These are phyloP conservation scores for Xerocomellus amylosporus DNA, from an alignment of 768 basidiomycete species.

Conservation along the genomic window DNA sequence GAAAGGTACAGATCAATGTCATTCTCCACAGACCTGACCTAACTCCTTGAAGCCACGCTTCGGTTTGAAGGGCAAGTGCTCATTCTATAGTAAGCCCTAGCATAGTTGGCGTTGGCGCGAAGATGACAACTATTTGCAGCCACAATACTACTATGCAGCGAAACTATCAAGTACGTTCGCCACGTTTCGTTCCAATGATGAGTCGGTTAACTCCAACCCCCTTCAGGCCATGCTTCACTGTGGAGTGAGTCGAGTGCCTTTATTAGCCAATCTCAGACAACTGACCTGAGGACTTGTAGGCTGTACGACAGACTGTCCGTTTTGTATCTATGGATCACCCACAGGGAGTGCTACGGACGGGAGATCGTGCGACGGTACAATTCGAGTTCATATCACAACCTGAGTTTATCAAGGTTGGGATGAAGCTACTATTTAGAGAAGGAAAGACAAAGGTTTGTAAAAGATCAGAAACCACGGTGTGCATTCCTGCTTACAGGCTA, in stretches of 20 bases:
- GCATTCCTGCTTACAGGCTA: slow-evolving; percentile 7
- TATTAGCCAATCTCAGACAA: background rate
- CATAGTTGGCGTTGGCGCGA: background rate
- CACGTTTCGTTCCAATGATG: background rate
- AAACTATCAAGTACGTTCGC: slow-evolving; percentile 75
- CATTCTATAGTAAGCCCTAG: slow-evolving; percentile 75
- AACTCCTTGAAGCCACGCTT: slow-evolving; percentile 53
- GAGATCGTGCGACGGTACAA: slow-evolving; percentile 89
- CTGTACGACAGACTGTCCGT: slow-evolving; percentile 86
- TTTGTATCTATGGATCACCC: slow-evolving; percentile 91
- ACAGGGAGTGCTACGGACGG: slow-evolving; percentile 85
- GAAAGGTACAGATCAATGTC: slow-evolving; percentile 46
- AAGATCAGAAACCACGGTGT: background rate
- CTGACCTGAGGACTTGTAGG: slow-evolving; percentile 42
- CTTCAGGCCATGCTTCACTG: slow-evolving; percentile 87
- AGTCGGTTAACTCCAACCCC: background rate
- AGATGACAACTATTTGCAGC: slow-evolving; percentile 36
- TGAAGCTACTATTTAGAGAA: slow-evolving; percentile 91
- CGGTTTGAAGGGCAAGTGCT: slow-evolving; percentile 93
- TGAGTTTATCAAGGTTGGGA: slow-evolving; percentile 90
- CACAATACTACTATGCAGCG: slow-evolving; percentile 92
- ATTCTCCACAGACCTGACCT: background rate
- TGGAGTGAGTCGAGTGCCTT: slow-evolving; percentile 52
- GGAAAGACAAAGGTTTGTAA: slow-evolving; percentile 85
- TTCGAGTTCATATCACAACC: slow-evolving; percentile 94